Base-by-base conservation (phyloP, 2,329 filamentous ascomycete species). In the Aspergillus puulaauensis region DNA sequence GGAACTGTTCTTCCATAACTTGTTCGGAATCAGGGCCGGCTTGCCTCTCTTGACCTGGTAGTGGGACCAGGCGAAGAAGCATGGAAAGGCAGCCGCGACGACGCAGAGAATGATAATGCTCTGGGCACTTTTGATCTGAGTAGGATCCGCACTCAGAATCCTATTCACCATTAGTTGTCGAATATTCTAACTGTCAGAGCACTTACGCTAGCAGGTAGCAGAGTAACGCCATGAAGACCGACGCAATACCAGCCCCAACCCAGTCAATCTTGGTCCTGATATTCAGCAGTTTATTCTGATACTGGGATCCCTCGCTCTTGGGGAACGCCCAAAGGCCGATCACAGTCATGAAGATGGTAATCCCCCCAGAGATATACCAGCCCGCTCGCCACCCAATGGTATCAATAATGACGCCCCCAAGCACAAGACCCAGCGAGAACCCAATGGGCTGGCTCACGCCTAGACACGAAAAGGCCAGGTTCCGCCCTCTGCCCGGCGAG, bases 381-480 rank as follows among this genome's bases (percentile, higher is more conserved):
- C 76, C 78, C 68, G 72, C 78, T 45, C 79, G 65, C 80, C 80
- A 82, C 6, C 78, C 77, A 33, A 80, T 75, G 0, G 70, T 74
- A 31, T 80, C 73, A 4, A 74, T 54, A 7, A 61, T n/a, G 64
- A 83, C 73, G 5, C 68, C 68, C 15, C 68, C 68, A 6, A 70
- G 37, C 0, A 80, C 75, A 1, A 85, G 72, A 0, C 83, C 82
- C 1, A 83, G 58, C 0, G 74, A 77, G 56, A 82, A 84, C 0
- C 82, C 83, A 9, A 84, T 62, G 0, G 81, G 80, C 55, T 82
- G 80, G 3, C 77, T 77, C 9, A 76, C 73, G 3, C 82, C 82
- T 61, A 83, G 70, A n/a, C 74, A 76, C 0, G 81, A 77, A 62
- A 84, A 83, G 0, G 77, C 81, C 11, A 83, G 70, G 59, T 85